Evolutionary conservation across 371 early-diverging fungal species (phyloP).

Genomic region (Mortierella sp.): DNA sequence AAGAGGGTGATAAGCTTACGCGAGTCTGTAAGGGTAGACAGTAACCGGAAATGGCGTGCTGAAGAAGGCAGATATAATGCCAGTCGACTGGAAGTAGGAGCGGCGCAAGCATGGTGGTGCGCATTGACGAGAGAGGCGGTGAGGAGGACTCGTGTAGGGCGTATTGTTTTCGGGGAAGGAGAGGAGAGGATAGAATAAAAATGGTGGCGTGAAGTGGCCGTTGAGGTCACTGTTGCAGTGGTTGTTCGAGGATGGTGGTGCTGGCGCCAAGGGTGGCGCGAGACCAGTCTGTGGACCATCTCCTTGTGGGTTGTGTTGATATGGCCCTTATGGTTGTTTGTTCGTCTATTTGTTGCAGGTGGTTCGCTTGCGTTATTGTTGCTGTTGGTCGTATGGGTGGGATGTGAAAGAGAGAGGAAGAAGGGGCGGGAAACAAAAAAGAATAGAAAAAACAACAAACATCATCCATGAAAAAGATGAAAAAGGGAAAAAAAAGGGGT

Average conservation of each 20-base stretch:
- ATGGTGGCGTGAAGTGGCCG: constrained; percentile 19
- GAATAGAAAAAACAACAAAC: neutral
- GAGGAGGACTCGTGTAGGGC: constrained; percentile 5
- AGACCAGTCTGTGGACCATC: constrained; percentile 44
- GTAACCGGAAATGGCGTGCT: constrained; percentile 14
- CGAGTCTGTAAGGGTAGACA: constrained; percentile 21
- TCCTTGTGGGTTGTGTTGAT: neutral
- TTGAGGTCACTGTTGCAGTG: neutral
- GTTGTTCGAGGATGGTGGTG: neutral
- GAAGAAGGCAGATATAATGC: neutral
- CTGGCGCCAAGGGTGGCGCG: constrained; percentile 44
- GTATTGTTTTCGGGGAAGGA: neutral
- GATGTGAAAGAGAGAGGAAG: neutral
- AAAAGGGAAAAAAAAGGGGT: neutral
- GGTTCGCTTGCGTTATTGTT: neutral
- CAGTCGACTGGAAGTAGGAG: neutral
- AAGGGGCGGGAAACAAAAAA: constrained; percentile 7
- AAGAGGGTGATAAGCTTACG: constrained; percentile 5
- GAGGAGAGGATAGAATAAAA: neutral
- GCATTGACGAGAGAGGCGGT: constrained; percentile 1
- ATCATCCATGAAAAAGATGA: neutral
- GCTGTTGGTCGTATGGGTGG: neutral
- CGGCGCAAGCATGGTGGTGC: neutral
- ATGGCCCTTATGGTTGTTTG: neutral
- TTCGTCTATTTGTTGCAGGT: no score